Conservation (phyloP, 2,329 filamentous ascomycete genomes). For the Neopestalotiopsis sp. region DNA sequence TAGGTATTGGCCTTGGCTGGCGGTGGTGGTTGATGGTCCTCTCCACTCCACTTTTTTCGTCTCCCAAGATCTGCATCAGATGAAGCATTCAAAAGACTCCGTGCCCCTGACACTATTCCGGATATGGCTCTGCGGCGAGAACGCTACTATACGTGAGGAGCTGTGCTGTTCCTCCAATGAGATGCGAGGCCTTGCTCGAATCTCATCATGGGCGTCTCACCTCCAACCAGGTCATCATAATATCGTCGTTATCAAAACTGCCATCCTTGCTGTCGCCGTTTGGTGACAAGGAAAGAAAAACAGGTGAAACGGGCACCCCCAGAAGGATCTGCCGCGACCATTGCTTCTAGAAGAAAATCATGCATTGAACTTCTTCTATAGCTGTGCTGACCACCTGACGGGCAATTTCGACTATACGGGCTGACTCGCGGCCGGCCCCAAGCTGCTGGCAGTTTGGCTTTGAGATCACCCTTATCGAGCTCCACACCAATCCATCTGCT, state of each 20-base stretch:
- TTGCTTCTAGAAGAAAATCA: constrained; percentile 2
- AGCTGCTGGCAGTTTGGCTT: not conserved
- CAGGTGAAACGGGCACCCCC: not conserved
- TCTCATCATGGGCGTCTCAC: not conserved
- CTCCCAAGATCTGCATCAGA: constrained; percentile 15
- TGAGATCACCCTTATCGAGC: not conserved
- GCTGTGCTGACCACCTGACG: not conserved
- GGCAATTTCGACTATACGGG: not conserved
- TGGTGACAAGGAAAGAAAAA: not conserved
- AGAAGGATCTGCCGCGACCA: not conserved
- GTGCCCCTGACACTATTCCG: constrained; percentile 14
- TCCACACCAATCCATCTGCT: not conserved
- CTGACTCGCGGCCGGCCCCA: not conserved
- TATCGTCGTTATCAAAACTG: constrained; percentile 1
- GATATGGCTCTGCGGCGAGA: not conserved
- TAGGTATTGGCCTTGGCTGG: not conserved
- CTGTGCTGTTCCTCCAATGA: not conserved
- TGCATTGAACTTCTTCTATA: not conserved
- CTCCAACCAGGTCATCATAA: not conserved
- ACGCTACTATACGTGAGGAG: not conserved
- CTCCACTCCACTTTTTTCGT: constrained; percentile 1
- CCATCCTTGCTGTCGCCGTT: not conserved
- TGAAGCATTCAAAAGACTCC: constrained; percentile 12
- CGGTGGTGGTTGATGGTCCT: not conserved
- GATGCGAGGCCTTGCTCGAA: not conserved